Conservation (phyloP, 2,329 filamentous ascomycete genomes). For the Leptographium wingfieldii region DNA sequence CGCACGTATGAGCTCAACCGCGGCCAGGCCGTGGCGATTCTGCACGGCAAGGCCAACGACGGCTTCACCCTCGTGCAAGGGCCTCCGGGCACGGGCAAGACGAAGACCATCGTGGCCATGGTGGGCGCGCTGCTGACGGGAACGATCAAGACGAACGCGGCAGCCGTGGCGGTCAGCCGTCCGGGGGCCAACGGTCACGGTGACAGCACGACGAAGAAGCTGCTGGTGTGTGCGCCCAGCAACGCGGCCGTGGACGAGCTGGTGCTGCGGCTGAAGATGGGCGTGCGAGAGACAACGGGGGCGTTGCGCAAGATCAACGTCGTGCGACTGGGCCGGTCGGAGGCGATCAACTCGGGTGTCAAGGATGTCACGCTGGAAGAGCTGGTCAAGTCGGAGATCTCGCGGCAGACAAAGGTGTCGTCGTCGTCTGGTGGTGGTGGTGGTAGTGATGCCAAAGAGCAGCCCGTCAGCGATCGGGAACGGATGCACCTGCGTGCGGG, state of each 20-base stretch:
- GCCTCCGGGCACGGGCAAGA: constrained; percentile 93
- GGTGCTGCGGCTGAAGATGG: constrained; percentile 80
- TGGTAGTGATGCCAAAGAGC: no score
- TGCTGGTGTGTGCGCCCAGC: constrained; percentile 94
- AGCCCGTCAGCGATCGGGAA: constrained; percentile 37
- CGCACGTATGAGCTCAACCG: constrained; percentile 73
- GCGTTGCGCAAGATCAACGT: constrained; percentile 67
- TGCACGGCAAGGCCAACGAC: constrained; percentile 88
- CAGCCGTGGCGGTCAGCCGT: constrained; percentile 33
- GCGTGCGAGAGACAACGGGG: constrained; percentile 67
- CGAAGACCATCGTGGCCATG: constrained; percentile 94
- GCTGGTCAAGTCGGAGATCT: constrained; percentile 58
- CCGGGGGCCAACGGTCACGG: constrained; percentile 20
- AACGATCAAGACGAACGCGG: constrained; percentile 27
- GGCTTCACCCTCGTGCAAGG: constrained; percentile 95
- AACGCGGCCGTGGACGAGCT: constrained; percentile 96
- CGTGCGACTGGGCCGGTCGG: constrained; percentile 76
- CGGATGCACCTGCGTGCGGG: constrained; percentile 50
- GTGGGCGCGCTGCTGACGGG: constrained; percentile 73
- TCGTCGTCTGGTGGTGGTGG: background rate
- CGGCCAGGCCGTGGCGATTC: constrained; percentile 82
- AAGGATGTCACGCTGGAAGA: constrained; percentile 89
- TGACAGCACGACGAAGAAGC: constrained; percentile 53
- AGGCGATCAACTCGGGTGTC: constrained; percentile 83
- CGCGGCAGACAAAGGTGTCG: constrained; percentile 21